Evolutionary conservation across 352 stramenopile species (phyloP).

Genomic region (Phytophthora multivora): DNA sequence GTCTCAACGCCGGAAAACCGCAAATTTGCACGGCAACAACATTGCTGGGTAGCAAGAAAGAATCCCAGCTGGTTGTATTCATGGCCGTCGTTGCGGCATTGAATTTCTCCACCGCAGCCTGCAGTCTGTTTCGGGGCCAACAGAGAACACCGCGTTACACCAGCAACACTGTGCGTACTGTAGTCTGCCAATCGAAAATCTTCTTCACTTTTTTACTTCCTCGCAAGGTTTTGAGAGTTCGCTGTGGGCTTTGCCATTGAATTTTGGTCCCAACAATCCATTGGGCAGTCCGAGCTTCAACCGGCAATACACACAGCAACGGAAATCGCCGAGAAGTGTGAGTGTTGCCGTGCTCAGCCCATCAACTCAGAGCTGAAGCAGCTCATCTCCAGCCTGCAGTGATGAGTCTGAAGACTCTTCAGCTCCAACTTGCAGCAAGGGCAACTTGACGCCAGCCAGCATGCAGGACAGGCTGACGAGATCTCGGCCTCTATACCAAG

Average conservation of each 20-base stretch:
- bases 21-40: not conserved
- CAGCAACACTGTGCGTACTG: not conserved
- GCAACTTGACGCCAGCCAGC: not conserved
- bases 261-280: constrained; percentile 16
- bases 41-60: no score
- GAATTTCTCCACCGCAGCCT: not conserved
- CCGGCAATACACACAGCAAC: constrained; percentile 10
- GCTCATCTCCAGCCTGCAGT: constrained; percentile 23
- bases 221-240: not conserved
- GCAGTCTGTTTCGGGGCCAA: not conserved
- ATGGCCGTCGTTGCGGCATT: constrained; percentile 4
- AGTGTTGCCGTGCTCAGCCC: constrained; percentile 1
- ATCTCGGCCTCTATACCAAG: constrained; percentile 10
- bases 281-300: constrained; percentile 21
- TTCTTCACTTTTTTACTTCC: constrained; percentile 9
- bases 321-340: not conserved
- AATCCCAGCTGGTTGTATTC: constrained; percentile 10
- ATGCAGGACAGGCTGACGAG: constrained; percentile 1
- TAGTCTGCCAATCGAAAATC: not conserved
- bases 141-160: constrained; percentile 7
- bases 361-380: constrained; percentile 22
- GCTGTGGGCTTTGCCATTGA: constrained; percentile 17
- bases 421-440: not conserved
- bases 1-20: constrained; percentile 19
- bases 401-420: not conserved